These are phyloP conservation scores for Neonectria ditissima DNA, from an alignment of 2,329 filamentous ascomycete genomes.

Conservation along the genomic window DNA sequence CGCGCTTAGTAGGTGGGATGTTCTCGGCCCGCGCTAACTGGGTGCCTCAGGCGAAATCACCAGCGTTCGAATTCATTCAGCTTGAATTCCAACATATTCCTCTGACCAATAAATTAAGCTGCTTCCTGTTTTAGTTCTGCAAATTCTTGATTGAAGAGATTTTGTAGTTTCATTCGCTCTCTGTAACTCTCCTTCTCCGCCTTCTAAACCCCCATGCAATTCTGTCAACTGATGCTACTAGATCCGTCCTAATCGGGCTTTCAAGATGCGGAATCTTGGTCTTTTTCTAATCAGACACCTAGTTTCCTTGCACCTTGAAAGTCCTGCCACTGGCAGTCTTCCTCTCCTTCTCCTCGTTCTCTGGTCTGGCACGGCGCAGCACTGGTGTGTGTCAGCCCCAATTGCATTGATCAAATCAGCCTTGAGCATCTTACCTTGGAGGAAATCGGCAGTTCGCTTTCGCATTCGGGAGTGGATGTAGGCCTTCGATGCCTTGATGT, in stretches of 20 bases:
- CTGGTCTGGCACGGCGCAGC: conserved; percentile 93
- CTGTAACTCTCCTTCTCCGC: conserved; percentile 28
- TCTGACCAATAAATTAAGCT: not conserved
- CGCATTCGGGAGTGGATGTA: conserved; percentile 99
- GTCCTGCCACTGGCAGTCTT: conserved; percentile 98
- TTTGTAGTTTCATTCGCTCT: conserved; percentile 43
- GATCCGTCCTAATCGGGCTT: conserved; percentile 14
- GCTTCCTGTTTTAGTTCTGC: not conserved
- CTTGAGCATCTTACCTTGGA: conserved; percentile 79
- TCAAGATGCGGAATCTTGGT: conserved; percentile 25
- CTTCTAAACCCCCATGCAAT: conserved; percentile 12
- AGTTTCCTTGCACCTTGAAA: conserved; percentile 71
- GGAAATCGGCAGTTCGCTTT: conserved; percentile 95
- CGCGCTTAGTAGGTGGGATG: conserved; percentile 30
- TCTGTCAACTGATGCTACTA: conserved; percentile 7
- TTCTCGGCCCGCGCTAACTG: conserved; percentile 36
- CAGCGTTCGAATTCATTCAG: conserved; percentile 5
- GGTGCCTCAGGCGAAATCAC: conserved; percentile 40
- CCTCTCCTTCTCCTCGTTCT: conserved; percentile 95
- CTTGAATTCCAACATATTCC: conserved; percentile 9
- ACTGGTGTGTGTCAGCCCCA: conserved; percentile 66
- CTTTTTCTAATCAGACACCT: conserved; percentile 30
- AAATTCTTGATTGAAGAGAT: conserved; percentile 28
- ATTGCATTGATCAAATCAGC: not conserved
- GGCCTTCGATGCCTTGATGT: conserved; percentile 99